A percentile compares a stretch with the other conserved stretches of the same genome.
These are phyloP conservation scores for Neurospora sublineolata DNA, from an alignment of 495 filamentous ascomycete species.

Conservation along the genomic window DNA sequence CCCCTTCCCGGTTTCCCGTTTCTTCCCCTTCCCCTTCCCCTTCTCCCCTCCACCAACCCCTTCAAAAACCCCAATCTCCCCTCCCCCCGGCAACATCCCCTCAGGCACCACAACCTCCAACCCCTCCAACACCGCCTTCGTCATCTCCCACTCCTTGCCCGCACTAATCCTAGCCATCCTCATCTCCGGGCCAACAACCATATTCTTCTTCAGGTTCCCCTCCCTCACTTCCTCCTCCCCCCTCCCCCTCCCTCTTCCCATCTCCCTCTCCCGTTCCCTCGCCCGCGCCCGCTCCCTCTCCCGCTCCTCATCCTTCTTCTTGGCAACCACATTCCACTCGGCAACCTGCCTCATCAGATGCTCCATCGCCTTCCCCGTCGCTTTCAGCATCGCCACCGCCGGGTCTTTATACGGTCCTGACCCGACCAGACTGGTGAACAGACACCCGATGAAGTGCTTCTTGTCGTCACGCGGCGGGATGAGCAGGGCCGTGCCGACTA, in stretches of 20 bases:
- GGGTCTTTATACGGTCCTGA: neutral
- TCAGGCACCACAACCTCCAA: neutral
- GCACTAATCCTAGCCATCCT: constrained; percentile 21
- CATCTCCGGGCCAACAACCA: constrained; percentile 2
- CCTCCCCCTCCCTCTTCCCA: neutral
- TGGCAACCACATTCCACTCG: neutral
- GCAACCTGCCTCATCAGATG: constrained; percentile 14
- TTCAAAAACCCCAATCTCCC: neutral
- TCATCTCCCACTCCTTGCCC: constrained; percentile 16
- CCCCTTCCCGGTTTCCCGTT: neutral
- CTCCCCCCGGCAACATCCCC: neutral
- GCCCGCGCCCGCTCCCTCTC: neutral
- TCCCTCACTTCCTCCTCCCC: neutral
- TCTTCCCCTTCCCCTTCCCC: neutral
- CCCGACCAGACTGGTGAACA: neutral
- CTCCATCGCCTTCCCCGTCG: constrained; percentile 11
- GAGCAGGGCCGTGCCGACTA: constrained; percentile 15
- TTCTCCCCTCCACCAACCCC: no score
- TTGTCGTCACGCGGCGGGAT: constrained; percentile 3
- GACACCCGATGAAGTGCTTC: constrained; percentile 19
- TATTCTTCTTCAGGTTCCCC: neutral
- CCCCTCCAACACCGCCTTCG: constrained; percentile 1
- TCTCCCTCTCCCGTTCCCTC: neutral
- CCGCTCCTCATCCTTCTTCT: neutral
- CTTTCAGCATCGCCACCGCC: constrained; percentile 6